Evolutionary conservation across 495 filamentous ascomycete genomes (phyloP).

Genomic region (Copromyces sp.): DNA sequence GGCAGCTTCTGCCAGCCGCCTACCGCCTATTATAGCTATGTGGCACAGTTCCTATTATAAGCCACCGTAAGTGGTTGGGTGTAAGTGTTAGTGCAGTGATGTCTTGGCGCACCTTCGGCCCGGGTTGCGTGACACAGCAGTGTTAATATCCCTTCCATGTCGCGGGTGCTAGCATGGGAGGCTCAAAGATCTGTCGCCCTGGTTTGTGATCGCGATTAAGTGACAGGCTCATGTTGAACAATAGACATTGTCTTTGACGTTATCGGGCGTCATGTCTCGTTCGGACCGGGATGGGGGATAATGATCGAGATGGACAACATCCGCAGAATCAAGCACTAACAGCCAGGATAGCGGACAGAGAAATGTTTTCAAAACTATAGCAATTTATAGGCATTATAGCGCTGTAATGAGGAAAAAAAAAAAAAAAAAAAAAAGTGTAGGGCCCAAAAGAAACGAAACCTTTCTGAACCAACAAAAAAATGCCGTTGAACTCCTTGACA

Average conservation of each 20-base stretch:
- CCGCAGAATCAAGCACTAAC: background rate
- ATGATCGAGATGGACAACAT: background rate
- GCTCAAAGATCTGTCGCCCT: background rate
- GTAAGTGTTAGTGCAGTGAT: background rate
- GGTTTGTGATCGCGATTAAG: background rate
- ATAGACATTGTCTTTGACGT: background rate
- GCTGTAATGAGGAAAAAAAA: background rate
- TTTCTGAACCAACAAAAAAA: background rate
- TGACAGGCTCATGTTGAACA: background rate
- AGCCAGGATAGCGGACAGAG: too few species aligned
- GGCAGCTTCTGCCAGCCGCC: too few species aligned
- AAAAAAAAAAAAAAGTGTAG: too few species aligned
- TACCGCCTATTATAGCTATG: too few species aligned
- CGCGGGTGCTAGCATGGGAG: background rate
- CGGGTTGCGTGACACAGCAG: background rate
- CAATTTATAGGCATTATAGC: background rate
- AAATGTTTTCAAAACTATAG: background rate
- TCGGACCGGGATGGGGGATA: too few species aligned
- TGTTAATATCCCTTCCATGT: background rate
- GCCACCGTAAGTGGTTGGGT: background rate
- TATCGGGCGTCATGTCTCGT: background rate
- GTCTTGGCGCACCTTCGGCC: background rate
- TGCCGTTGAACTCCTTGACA: background rate
- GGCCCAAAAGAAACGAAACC: background rate
- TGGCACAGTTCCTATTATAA: too few species aligned